phyloP scores from a whole-genome alignment of 2,329 filamentous ascomycete genomes.

The Apiospora hydei region DNA sequence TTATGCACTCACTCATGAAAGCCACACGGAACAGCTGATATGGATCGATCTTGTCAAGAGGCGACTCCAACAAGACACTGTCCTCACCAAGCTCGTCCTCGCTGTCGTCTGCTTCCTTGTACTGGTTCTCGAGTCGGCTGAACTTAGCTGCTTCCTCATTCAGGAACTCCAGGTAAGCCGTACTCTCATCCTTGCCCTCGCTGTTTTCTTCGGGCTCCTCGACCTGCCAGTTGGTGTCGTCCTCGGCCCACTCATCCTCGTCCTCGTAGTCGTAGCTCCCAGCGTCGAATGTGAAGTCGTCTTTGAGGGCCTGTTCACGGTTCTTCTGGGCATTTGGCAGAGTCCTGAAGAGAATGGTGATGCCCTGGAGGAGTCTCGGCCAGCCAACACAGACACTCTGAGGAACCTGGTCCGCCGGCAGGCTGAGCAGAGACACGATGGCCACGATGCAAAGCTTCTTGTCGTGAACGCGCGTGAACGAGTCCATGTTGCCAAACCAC shows the following conservation, averaged over 20 bases:
- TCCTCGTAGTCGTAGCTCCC: slow-evolving; percentile 68
- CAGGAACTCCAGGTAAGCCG: slow-evolving; percentile 93
- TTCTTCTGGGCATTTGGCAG: slow-evolving; percentile 88
- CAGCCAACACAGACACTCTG: slow-evolving; percentile 94
- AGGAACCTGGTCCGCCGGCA: slow-evolving; percentile 83
- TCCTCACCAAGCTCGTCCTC: slow-evolving; percentile 93
- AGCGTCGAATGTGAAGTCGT: slow-evolving; percentile 79
- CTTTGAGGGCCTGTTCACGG: slow-evolving; percentile 89
- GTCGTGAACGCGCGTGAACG: slow-evolving; percentile 93
- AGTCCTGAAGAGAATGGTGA: slow-evolving; percentile 90
- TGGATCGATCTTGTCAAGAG: slow-evolving; percentile 93
- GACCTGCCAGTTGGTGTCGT: slow-evolving; percentile 81
- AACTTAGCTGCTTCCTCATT: slow-evolving; percentile 95
- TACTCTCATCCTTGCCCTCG: slow-evolving; percentile 87
- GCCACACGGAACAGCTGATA: slow-evolving; percentile 88
- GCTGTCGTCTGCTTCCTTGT: slow-evolving; percentile 65
- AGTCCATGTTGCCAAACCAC: slow-evolving; percentile 97
- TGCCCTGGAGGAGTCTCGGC: slow-evolving; percentile 87
- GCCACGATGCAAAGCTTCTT: slow-evolving; percentile 98
- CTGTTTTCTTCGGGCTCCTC: slow-evolving; percentile 69
- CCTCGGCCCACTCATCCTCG: slow-evolving; percentile 84
- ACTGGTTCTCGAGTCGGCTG: slow-evolving; percentile 62
- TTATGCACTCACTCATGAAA: slow-evolving; percentile 73
- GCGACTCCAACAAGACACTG: slow-evolving; percentile 89
- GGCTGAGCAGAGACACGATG: slow-evolving; percentile 83